Evolutionary conservation across 176 grass and related monocot genomes (phyloP), one percentile per base, ranked within the genome.

Genomic region (Rhynchospora pubera): DNA sequence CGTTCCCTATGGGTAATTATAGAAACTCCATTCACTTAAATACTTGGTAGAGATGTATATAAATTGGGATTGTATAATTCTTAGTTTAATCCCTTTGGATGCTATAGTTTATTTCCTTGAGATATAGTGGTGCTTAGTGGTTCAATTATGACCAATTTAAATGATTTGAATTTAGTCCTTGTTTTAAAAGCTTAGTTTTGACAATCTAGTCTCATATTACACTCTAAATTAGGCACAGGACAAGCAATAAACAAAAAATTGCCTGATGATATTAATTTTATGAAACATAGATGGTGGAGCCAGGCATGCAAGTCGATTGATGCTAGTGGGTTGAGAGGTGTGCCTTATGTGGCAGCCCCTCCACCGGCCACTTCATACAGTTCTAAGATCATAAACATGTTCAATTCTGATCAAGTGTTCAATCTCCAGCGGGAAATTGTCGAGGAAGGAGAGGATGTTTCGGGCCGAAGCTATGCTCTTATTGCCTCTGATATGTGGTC

Each of bases 241-340:
- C 43, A 9, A 48, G 18, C 7, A 80, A 12, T 22, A 61, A 61
- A 11, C 14, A 24, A 2, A 61, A 43, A 62, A 15, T 5, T 5
- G 9, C 3, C 7, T 43, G 62, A 80, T 81, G 19, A 9, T 13
- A 5, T 8, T 81, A 65, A 28, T 81, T 64, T 81, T 0, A 26
- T 81, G 12, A 47, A 79, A 39, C 22, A 85, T 86, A 97, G 91
- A 77, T 93, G 89, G 94, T 97, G 94, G 94, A 88, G 61, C 82
- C 81, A 87, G 67, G 91, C 89, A 63, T 87, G 88, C 86, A 84
- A 74, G 7, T 79, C 83, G 28, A 73, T 65, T 7, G 74, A 70
- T 78, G 83, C 83, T 70, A 86, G 86, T 12, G 87, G 51, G 56
- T 2, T 48, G 0, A 81, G 79, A 81, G 94, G 87, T 79, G 83